Conservation (phyloP, 495 filamentous ascomycete species). For the Endocarpon pusillum region DNA sequence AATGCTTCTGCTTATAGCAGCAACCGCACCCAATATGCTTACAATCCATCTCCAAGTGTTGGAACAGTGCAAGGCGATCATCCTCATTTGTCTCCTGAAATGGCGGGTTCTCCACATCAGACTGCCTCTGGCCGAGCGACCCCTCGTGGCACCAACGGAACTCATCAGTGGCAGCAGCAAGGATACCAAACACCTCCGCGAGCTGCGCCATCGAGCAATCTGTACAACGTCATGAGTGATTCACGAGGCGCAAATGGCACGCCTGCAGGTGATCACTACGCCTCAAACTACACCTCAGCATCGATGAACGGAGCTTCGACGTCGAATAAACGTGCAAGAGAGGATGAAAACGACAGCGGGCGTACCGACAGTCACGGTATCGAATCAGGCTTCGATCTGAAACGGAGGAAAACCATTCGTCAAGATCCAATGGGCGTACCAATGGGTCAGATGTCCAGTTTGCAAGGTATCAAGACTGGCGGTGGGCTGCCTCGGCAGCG, state of each 20-base stretch:
- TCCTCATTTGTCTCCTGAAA: constrained; percentile 66
- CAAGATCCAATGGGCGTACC: constrained; percentile 35
- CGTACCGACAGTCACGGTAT: constrained; percentile 47
- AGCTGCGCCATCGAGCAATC: constrained; percentile 49
- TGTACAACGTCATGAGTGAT: constrained; percentile 85
- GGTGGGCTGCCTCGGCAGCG: constrained; percentile 23
- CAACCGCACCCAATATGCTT: background rate
- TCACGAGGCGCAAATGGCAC: constrained; percentile 55
- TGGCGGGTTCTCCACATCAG: constrained; percentile 76
- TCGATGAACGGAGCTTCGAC: constrained; percentile 49
- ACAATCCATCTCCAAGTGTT: background rate
- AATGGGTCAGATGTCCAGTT: constrained; percentile 22
- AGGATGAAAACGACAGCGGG: constrained; percentile 51
- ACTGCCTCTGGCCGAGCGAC: constrained; percentile 76
- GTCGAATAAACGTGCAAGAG: constrained; percentile 65
- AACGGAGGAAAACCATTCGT: constrained; percentile 70
- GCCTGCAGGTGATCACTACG: constrained; percentile 46
- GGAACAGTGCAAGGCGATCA: constrained; percentile 37
- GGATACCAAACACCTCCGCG: constrained; percentile 76
- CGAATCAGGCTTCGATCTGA: constrained; percentile 50
- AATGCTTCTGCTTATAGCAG: constrained; percentile 8
- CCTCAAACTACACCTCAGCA: constrained; percentile 38
- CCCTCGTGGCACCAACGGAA: constrained; percentile 48
- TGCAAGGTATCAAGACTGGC: constrained; percentile 30
- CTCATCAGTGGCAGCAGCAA: constrained; percentile 52